Conservation (phyloP, 805 yeast genomes). For the Cyberlindnera amylophila region DNA sequence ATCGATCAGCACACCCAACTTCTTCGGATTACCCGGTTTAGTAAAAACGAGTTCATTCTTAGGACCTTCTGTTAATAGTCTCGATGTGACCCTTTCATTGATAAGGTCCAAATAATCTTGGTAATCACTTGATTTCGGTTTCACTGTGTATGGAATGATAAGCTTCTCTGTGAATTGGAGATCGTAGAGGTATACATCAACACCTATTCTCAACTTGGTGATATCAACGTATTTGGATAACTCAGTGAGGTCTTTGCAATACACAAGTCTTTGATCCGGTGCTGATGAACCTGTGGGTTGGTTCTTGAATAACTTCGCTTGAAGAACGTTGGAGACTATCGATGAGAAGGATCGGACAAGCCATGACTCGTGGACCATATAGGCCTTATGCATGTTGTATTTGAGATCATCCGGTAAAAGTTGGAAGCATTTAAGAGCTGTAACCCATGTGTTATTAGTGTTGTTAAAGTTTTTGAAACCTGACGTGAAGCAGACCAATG, state of each 20-base stretch:
- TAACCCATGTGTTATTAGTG: constrained; percentile 53
- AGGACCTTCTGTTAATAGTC: constrained; percentile 37
- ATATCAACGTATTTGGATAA: constrained; percentile 54
- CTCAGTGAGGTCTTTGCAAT: constrained; percentile 34
- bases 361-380: constrained; percentile 90
- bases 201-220: constrained; percentile 68
- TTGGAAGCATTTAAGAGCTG: constrained; percentile 60
- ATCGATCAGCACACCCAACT: constrained; percentile 39
- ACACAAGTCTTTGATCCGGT: constrained; percentile 25
- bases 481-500: constrained; percentile 73
- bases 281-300: constrained; percentile 1
- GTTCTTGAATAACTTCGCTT: constrained; percentile 40
- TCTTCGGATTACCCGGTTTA: constrained; percentile 51
- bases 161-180: constrained; percentile 47
- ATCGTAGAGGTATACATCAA: constrained; percentile 70
- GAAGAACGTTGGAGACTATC: constrained; percentile 59
- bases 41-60: constrained; percentile 47
- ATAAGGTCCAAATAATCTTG: constrained; percentile 35
- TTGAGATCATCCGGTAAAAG: constrained; percentile 54
- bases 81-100: constrained; percentile 49
- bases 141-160: constrained; percentile 40
- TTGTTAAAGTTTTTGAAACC: constrained; percentile 55
- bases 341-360: constrained; percentile 75
- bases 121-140: constrained; percentile 28
- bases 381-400: constrained; percentile 55